Percentiles rank a stretch among this genome's conserved stretches.
phyloP scores from a whole-genome alignment of 108 stramenopile genomes.

The Cyclotella atomus region DNA sequence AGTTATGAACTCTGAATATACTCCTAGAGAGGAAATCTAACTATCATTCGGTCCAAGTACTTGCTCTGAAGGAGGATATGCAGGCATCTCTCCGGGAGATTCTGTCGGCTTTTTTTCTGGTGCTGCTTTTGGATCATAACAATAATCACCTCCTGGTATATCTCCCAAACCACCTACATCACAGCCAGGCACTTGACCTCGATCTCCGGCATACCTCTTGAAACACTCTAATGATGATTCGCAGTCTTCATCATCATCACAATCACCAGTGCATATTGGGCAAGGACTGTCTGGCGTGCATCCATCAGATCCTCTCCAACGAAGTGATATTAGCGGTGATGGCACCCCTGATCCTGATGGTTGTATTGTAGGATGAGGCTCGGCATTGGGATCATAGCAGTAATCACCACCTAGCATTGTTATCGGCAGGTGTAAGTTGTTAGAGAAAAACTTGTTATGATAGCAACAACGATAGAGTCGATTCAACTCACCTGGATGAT shows the following conservation, averaged over 20 bases:
- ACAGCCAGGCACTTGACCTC: slow-evolving; percentile 34
- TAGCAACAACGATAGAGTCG: background rate
- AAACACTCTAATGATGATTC: slow-evolving; percentile 21
- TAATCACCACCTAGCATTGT: slow-evolving; percentile 12
- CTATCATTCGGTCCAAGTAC: background rate
- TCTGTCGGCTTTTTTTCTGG: too few relatives aligned
- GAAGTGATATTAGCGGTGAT: background rate
- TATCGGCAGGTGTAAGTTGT: too few relatives aligned
- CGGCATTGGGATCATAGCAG: background rate
- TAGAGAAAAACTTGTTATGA: background rate
- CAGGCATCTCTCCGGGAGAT: background rate
- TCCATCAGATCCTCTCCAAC: slow-evolving; percentile 40
- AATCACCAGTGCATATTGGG: slow-evolving; percentile 40
- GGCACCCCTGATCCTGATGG: slow-evolving; percentile 12
- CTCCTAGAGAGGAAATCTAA: background rate
- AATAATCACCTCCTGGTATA: slow-evolving; percentile 49
- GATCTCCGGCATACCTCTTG: slow-evolving; percentile 20
- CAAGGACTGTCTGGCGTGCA: slow-evolving; percentile 35
- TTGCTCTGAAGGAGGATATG: background rate
- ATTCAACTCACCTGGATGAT: slow-evolving; percentile 9
- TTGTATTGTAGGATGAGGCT: background rate
- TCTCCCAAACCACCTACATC: slow-evolving; percentile 40
- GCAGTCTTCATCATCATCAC: slow-evolving; percentile 38
- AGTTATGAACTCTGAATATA: background rate
- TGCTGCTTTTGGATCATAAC: slow-evolving; percentile 20